phyloP scores from a whole-genome alignment of 257 asterid genomes.

The Vinca minor region DNA sequence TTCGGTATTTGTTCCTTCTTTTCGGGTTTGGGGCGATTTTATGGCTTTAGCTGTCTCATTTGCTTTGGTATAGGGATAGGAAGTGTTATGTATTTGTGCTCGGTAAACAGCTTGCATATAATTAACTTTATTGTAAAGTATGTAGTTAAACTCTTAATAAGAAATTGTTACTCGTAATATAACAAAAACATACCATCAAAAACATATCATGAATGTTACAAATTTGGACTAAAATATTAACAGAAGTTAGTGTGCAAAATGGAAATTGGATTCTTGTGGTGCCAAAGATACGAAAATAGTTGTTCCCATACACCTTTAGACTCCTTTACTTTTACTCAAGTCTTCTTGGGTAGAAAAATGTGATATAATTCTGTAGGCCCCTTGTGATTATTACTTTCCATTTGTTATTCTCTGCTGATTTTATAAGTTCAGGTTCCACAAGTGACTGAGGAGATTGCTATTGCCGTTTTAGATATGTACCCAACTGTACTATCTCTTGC shows the following conservation, averaged over 20 bases:
- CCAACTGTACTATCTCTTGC: constrained; percentile 86
- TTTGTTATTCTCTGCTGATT: neutral
- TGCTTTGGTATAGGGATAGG: neutral
- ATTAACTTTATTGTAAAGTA: neutral
- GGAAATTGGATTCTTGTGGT: neutral
- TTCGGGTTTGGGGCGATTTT: neutral
- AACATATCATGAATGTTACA: too few species aligned
- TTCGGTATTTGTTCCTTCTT: neutral
- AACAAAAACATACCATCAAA: neutral
- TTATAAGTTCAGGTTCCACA: constrained; percentile 67
- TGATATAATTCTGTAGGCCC: neutral
- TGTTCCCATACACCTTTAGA: neutral
- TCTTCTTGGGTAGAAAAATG: neutral
- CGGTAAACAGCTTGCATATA: neutral
- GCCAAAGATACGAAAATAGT: neutral
- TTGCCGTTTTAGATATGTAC: constrained; percentile 75
- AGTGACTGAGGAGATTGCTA: constrained; percentile 86
- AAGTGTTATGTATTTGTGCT: neutral
- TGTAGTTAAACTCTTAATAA: neutral
- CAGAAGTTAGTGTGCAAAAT: neutral
- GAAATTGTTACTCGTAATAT: neutral
- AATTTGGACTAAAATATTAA: neutral
- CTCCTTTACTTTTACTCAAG: neutral
- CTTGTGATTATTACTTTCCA: neutral
- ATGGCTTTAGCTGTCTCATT: neutral